Percentiles rank a stretch among this genome's conserved stretches.
phyloP scores from a whole-genome alignment of 1,139 yeast genomes.

The Taphrina populina region DNA sequence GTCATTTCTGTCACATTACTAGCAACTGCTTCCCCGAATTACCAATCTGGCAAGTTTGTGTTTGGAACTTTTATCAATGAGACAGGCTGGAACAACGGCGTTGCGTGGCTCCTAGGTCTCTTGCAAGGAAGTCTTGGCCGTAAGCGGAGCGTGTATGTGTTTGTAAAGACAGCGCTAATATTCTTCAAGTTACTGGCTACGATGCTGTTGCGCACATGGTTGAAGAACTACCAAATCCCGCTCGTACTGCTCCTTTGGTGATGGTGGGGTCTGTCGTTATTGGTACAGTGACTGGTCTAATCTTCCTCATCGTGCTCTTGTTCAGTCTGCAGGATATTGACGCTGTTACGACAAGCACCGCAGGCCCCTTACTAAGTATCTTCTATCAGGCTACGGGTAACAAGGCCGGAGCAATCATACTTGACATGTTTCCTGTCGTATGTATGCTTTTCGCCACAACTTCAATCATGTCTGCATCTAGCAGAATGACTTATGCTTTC shows the following conservation, averaged over 20 bases:
- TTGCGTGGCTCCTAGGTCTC: constrained; percentile 29
- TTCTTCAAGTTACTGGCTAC: constrained; percentile 43
- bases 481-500: constrained; percentile 76
- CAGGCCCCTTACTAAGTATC: constrained; percentile 51
- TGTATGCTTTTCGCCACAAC: constrained; percentile 75
- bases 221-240: constrained; percentile 70
- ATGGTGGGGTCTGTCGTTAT: constrained; percentile 64
- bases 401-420: constrained; percentile 61
- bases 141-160: neutral
- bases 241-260: constrained; percentile 69
- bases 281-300: constrained; percentile 67
- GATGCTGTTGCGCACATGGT: constrained; percentile 80
- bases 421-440: constrained; percentile 66
- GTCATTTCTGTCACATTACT: constrained; percentile 40
- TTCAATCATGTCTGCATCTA: constrained; percentile 73
- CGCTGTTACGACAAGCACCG: constrained; percentile 43
- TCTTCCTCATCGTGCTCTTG: constrained; percentile 69
- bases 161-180: neutral
- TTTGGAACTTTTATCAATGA: constrained; percentile 39
- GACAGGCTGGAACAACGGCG: constrained; percentile 40
- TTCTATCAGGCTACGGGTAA: constrained; percentile 62
- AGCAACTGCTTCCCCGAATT: constrained; percentile 38
- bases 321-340: constrained; percentile 69
- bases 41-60: constrained; percentile 30
- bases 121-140: constrained; percentile 15